Conservation (phyloP, 2,329 filamentous ascomycete genomes). For the Hypoxylon sp. region DNA sequence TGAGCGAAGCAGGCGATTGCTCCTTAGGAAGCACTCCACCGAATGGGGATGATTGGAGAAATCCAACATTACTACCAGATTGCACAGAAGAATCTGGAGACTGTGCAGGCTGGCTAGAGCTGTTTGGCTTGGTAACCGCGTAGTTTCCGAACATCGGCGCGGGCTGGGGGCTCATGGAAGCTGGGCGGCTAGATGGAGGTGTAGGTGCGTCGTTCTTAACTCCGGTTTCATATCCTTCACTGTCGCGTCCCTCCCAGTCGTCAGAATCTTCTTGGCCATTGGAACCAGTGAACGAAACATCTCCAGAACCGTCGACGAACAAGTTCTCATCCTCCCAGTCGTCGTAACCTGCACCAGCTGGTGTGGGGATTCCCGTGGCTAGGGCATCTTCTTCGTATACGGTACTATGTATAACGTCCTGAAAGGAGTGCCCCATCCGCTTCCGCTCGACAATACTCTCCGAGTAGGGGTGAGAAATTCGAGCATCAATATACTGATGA, state of each 20-base stretch:
- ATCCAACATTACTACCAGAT: background rate
- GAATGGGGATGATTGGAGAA: background rate
- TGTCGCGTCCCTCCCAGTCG: background rate
- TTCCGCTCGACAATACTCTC: slow-evolving; percentile 67
- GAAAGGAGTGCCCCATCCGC: slow-evolving; percentile 59
- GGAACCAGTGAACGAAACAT: slow-evolving; percentile 10
- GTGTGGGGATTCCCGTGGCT: too few relatives aligned
- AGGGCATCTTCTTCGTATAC: slow-evolving; percentile 53
- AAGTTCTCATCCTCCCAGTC: slow-evolving; percentile 35
- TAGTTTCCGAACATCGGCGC: slow-evolving; percentile 9
- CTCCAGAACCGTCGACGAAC: slow-evolving; percentile 40
- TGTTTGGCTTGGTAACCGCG: background rate
- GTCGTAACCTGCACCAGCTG: background rate
- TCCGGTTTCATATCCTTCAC: slow-evolving; percentile 17
- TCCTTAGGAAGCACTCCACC: background rate
- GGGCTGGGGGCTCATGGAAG: background rate
- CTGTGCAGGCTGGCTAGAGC: background rate
- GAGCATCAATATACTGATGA: slow-evolving; percentile 56
- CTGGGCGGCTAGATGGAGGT: slow-evolving; percentile 13
- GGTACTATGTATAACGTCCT: slow-evolving; percentile 64
- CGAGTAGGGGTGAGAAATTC: slow-evolving; percentile 65
- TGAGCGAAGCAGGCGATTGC: slow-evolving; percentile 4
- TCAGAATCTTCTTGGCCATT: slow-evolving; percentile 1
- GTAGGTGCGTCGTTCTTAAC: slow-evolving; percentile 21
- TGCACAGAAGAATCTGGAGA: slow-evolving; percentile 3